Base-by-base conservation (phyloP, 768 basidiomycete genomes). In the Boletus subcaerulescens region DNA sequence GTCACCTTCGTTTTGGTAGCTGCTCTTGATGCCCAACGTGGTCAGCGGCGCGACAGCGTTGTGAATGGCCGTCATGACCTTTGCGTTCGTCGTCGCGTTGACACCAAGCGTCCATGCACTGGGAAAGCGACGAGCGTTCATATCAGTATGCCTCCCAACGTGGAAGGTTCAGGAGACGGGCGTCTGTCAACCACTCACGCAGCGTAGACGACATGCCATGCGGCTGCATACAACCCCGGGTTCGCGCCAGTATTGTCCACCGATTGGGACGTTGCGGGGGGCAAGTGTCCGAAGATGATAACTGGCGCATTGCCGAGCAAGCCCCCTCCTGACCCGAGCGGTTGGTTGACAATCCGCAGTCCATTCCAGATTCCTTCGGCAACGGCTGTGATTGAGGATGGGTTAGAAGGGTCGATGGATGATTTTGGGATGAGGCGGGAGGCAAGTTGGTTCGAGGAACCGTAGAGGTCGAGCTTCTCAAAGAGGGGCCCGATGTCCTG, bases 341-440 rank as follows among this genome's bases (percentile, higher is more conserved):
- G 60, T 14, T 5, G 11, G 17, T 63, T 59, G 14, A 59, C 11
- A 12, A 57, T 59, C 38, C 56, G 20, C 4, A 63, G 15, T 17
- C 64, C 64, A 1, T 22, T n/a, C 65, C 64, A 68, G 18, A 63
- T 55, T 5, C 56, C 62, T 22, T 50, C 43, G 0, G 62, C 24
- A 20, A 62, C 57, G 9, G 48, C 43, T 17, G 22, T 24, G 29
- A 65, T 60, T 0, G 60, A 65, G 3, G 36, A 18, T 8, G 38
- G n/a, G 2, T 52, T 20, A 4, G 59, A 50, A 1, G 65, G 65
- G 18, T 55, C 48, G 3, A 67, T 40, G 32, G 33, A 52, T 0
- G 64, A 52, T 38, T 52, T 39, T 3, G 63, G 64, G 9, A 66
- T 26, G 20, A 66, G 57, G 12, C 61, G 66, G 4, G 66, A 65